phyloP scores from a whole-genome alignment of 164 flowering plant genomes.

The Umbilicus rupestris region DNA sequence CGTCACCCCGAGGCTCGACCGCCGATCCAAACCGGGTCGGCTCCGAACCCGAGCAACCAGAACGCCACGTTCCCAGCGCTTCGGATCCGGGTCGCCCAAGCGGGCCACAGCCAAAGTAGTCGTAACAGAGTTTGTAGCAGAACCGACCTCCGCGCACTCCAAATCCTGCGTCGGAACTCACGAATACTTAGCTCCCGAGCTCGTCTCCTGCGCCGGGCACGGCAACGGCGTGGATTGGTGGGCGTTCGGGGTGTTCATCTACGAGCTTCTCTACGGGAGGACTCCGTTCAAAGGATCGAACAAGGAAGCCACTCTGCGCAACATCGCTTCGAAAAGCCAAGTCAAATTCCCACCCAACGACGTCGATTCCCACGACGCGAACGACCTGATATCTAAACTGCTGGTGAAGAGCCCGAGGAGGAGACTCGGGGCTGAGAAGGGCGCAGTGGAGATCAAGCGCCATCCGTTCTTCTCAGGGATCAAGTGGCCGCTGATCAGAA shows the following conservation, averaged over 20 bases:
- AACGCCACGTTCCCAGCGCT: neutral
- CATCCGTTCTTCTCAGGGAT: constrained; percentile 74
- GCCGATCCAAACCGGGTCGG: constrained; percentile 10
- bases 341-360: constrained; percentile 25
- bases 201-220: constrained; percentile 59
- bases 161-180: constrained; percentile 80
- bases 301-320: constrained; percentile 63
- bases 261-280: constrained; percentile 65
- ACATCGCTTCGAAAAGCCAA: constrained; percentile 39
- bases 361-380: constrained; percentile 30
- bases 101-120: constrained; percentile 8
- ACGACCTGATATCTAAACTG: constrained; percentile 53
- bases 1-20: constrained; percentile 32
- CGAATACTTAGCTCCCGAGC: constrained; percentile 88
- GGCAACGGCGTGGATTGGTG: constrained; percentile 94
- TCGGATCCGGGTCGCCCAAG: constrained; percentile 10
- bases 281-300: constrained; percentile 81
- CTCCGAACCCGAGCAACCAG: neutral
- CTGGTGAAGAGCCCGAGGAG: constrained; percentile 59
- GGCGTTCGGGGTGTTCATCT: constrained; percentile 81
- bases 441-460: constrained; percentile 70
- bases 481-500: constrained; percentile 75
- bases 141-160: constrained; percentile 65
- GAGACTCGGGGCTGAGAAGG: constrained; percentile 63
- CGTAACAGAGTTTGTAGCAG: constrained; percentile 57